phyloP scores from a whole-genome alignment of 192 early-diverging fungal species.

The Entomortierella beljakovae region DNA sequence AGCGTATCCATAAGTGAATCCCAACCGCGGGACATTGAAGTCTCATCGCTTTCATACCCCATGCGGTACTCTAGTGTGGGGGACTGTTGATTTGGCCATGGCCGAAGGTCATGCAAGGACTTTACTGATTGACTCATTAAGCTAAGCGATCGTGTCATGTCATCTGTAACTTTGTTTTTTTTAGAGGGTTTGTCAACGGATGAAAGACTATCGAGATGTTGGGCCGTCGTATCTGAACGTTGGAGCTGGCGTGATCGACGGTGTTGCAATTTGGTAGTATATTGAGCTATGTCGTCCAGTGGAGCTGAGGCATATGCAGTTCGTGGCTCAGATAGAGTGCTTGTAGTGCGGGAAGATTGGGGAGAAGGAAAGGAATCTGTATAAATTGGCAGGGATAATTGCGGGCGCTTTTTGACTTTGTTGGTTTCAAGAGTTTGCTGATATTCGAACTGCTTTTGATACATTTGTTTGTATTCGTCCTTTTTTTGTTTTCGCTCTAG shows the following conservation, averaged over 20 bases:
- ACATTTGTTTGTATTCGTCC: slow-evolving; percentile 40
- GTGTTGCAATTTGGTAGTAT: slow-evolving; percentile 32
- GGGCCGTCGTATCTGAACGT: background rate
- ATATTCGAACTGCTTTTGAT: slow-evolving; percentile 35
- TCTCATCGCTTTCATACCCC: slow-evolving; percentile 48
- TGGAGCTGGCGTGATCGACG: slow-evolving; percentile 6
- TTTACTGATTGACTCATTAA: slow-evolving; percentile 41
- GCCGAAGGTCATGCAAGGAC: slow-evolving; percentile 51
- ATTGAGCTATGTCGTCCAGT: slow-evolving; percentile 27
- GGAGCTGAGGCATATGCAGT: background rate
- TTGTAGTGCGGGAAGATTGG: background rate
- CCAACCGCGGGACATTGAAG: slow-evolving; percentile 24
- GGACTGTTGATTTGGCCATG: slow-evolving; percentile 30
- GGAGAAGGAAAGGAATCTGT: slow-evolving; percentile 1
- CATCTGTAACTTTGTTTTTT: slow-evolving; percentile 5
- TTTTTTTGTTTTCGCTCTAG: slow-evolving; percentile 34
- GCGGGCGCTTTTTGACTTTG: slow-evolving; percentile 27
- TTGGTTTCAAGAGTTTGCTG: slow-evolving; percentile 13
- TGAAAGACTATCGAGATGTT: slow-evolving; percentile 19
- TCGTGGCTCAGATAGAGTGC: background rate
- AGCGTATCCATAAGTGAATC: slow-evolving; percentile 50
- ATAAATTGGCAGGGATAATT: slow-evolving; percentile 34
- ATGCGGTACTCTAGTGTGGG: slow-evolving; percentile 16
- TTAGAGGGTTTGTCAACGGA: slow-evolving; percentile 10
- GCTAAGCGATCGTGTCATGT: slow-evolving; percentile 33